Percentiles rank a stretch among this genome's conserved stretches.
Conservation (phyloP, 2,329 filamentous ascomycete species). For the Phyllosticta citriasiana region DNA sequence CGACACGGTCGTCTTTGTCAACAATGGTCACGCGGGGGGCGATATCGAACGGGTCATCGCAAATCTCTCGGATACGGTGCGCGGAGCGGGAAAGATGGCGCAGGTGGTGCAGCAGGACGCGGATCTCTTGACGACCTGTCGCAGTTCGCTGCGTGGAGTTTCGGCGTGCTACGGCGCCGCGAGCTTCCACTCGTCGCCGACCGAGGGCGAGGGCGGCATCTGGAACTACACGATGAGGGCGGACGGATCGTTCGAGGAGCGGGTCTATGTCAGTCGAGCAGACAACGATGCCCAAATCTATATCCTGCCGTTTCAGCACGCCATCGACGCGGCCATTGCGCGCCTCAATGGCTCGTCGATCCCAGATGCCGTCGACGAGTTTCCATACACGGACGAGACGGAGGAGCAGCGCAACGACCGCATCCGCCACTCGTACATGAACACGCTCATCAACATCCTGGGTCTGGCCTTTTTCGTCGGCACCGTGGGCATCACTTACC, state of each 20-base stretch:
- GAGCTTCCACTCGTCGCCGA: slow-evolving; percentile 65
- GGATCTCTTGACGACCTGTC: slow-evolving; percentile 54
- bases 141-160: slow-evolving; percentile 47
- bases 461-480: slow-evolving; percentile 71
- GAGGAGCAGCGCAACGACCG: slow-evolving; percentile 53
- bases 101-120: slow-evolving; percentile 44
- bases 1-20: slow-evolving; percentile 66
- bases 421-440: slow-evolving; percentile 63
- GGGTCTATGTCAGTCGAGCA: slow-evolving; percentile 53
- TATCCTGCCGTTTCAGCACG: slow-evolving; percentile 66
- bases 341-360: slow-evolving; percentile 37
- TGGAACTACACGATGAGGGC: slow-evolving; percentile 85
- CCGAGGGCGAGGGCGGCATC: slow-evolving; percentile 51
- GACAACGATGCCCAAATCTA: slow-evolving; percentile 72
- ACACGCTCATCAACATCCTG: slow-evolving; percentile 63
- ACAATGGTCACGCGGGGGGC: slow-evolving; percentile 58
- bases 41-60: slow-evolving; percentile 64
- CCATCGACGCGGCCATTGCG: slow-evolving; percentile 66
- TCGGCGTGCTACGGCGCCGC: slow-evolving; percentile 64
- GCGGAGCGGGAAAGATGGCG: slow-evolving; percentile 45
- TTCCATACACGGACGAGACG: slow-evolving; percentile 65
- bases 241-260: slow-evolving; percentile 58
- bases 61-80: slow-evolving; percentile 48
- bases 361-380: slow-evolving; percentile 45
- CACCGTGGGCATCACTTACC: slow-evolving; percentile 74